Evolutionary conservation across 2,329 filamentous ascomycete species (phyloP).

Genomic region (Clonostachys byssicola): DNA sequence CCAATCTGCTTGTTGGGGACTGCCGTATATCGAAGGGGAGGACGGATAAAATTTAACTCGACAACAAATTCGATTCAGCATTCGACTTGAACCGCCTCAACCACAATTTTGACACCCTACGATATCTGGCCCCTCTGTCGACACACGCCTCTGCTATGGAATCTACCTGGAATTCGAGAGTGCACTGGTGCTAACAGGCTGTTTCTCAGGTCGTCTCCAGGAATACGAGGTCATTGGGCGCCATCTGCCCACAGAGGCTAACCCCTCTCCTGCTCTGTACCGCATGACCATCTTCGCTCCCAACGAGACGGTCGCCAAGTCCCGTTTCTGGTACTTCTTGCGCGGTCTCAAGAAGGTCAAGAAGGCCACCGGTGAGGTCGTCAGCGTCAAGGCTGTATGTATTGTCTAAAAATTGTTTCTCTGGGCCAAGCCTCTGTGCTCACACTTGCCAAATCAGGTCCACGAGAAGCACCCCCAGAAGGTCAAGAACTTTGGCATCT

Average conservation of each 20-base stretch:
- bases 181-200: neutral
- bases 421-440: conserved; percentile 2
- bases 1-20: too few species aligned
- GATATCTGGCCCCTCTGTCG: neutral
- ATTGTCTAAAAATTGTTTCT: neutral
- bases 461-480: conserved; percentile 98
- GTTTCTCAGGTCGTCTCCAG: conserved; percentile 83
- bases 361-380: conserved; percentile 99
- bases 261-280: conserved; percentile 97
- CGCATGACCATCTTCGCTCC: conserved; percentile 99
- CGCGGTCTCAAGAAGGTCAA: conserved; percentile 99
- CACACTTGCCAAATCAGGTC: conserved; percentile 55
- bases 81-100: too few species aligned
- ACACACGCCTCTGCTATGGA: neutral
- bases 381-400: conserved; percentile 87
- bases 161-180: neutral
- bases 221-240: conserved; percentile 99
- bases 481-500: conserved; percentile 99
- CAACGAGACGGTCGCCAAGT: conserved; percentile 98
- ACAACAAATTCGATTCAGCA: too few species aligned
- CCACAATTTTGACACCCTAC: too few species aligned
- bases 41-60: too few species aligned
- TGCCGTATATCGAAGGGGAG: too few species aligned
- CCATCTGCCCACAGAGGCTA: conserved; percentile 95
- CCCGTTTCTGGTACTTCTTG: conserved; percentile 99